These are phyloP conservation scores for Chaetomiaceae sp. DNA, from an alignment of 2,329 filamentous ascomycete genomes.

Conservation along the genomic window DNA sequence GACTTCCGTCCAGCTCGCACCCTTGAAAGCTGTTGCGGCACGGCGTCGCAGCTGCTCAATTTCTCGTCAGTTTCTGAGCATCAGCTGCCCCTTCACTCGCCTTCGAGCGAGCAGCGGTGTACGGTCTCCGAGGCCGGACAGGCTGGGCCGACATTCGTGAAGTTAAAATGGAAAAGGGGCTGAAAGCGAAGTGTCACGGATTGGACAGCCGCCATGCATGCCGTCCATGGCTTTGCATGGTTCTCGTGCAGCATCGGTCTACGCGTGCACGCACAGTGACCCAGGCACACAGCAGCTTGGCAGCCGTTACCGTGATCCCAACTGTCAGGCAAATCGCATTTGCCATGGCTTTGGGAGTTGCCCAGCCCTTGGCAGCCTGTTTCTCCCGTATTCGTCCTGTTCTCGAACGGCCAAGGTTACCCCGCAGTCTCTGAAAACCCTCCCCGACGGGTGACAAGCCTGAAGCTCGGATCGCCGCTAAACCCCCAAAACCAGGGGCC, in stretches of 20 bases:
- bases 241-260: no score
- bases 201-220: slow-evolving; percentile 3
- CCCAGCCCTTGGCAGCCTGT: slow-evolving; percentile 25
- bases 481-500: no score
- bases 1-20: slow-evolving; percentile 1
- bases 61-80: background rate
- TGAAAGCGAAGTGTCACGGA: background rate
- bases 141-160: slow-evolving; percentile 1
- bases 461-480: slow-evolving; percentile 19
- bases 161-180: no score
- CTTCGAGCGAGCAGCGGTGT: background rate
- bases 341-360: slow-evolving; percentile 17
- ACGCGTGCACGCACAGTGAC: no score
- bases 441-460: slow-evolving; percentile 17
- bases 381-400: slow-evolving; percentile 18
- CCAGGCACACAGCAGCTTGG: background rate
- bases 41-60: background rate
- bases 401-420: slow-evolving; percentile 16
- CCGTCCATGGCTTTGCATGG: no score
- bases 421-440: slow-evolving; percentile 20
- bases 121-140: background rate
- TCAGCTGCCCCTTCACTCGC: background rate
- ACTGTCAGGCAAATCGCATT: background rate
- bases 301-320: background rate
- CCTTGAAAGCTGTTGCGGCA: background rate